phyloP scores from a whole-genome alignment of 2,329 filamentous ascomycete species.

The Pyrenochaeta sp. region DNA sequence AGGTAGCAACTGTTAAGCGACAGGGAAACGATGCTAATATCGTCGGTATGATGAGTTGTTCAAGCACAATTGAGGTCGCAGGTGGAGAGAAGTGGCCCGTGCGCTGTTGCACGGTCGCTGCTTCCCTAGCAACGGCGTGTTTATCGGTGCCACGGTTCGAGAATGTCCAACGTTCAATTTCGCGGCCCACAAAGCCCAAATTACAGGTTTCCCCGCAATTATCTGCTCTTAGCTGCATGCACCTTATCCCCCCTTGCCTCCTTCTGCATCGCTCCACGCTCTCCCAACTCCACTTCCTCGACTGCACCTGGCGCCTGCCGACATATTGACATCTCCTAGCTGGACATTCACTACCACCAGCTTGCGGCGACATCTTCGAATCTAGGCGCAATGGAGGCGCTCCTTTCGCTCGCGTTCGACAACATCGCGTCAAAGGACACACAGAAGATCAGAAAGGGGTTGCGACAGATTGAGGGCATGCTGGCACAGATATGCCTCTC shows the following conservation, averaged over 20 bases:
- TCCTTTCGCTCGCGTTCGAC: slow-evolving; percentile 93
- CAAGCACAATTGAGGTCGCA: slow-evolving; percentile 3
- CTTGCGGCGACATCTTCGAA: slow-evolving; percentile 7
- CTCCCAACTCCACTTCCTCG: slow-evolving; percentile 14
- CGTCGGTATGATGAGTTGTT: slow-evolving; percentile 15
- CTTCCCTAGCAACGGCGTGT: slow-evolving; percentile 26
- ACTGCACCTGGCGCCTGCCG: slow-evolving; percentile 8
- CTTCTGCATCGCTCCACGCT: slow-evolving; percentile 22
- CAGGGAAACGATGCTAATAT: slow-evolving; percentile 14
- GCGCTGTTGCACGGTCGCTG: slow-evolving; percentile 17
- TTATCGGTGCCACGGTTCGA: slow-evolving; percentile 24
- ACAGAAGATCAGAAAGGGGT: slow-evolving; percentile 87
- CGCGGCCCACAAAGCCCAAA: slow-evolving; percentile 35
- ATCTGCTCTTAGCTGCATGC: slow-evolving; percentile 37
- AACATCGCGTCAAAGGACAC: slow-evolving; percentile 93
- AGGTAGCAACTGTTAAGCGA: slow-evolving; percentile 6
- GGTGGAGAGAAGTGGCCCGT: too few species aligned
- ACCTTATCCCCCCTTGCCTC: slow-evolving; percentile 22
- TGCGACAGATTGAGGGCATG: slow-evolving; percentile 92
- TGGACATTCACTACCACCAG: slow-evolving; percentile 9
- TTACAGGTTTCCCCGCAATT: slow-evolving; percentile 37
- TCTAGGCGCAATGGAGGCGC: slow-evolving; percentile 76
- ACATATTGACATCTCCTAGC: slow-evolving; percentile 7
- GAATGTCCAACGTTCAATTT: slow-evolving; percentile 18
- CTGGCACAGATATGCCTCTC: slow-evolving; percentile 94